Base-by-base conservation (phyloP, 305 asterid genomes). In the Lippia alba region DNA sequence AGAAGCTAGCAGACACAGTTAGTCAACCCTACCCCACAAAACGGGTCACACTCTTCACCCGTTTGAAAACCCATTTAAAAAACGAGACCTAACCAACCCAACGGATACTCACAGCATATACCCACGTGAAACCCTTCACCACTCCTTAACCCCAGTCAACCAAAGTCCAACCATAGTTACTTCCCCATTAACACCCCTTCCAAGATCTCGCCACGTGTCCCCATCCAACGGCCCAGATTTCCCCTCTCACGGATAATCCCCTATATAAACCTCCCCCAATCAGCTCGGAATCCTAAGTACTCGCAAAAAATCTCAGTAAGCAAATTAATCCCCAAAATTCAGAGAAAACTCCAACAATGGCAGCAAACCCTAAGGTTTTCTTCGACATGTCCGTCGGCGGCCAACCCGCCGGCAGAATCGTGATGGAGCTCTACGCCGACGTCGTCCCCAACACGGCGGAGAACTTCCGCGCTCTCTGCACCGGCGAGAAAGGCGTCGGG, bases 401-500 rank as follows among this genome's bases (percentile, higher is more conserved):
- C 58, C 55, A 62, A n/a, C 69, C 87, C 0, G 84, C 76, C 51
- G 89, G 93, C 17, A 76, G 89, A 30, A 81, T 86, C 75, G 77
- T 72, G 2, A 89, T 89, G 86, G 96, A 85, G 70, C 86, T 86
- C 39, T 86, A 6, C 71, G 75, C 72, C 15, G 92, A 89, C 64
- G 82, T 78, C 30, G 87, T 83, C 2, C 92, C 92, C 0, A 80
- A 70, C 82, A 89, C 93, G 1, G 91, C 89, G 1, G 96, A 86
- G 16, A 89, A 89, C 64, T 89, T 86, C 77, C 91, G 92, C 0
- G 89, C 92, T 0, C 89, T 86, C 49, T 88, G 92, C 83, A 88
- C 95, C 45, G 90, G 96, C 1, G 89, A 88, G 74, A 88, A 86
- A 60, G 96, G 91, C 2, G 55, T 0, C 30, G 91, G 91, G 0